Conservation (phyloP, 2,329 filamentous ascomycete genomes). For the Alternaria angustiovoidea region DNA sequence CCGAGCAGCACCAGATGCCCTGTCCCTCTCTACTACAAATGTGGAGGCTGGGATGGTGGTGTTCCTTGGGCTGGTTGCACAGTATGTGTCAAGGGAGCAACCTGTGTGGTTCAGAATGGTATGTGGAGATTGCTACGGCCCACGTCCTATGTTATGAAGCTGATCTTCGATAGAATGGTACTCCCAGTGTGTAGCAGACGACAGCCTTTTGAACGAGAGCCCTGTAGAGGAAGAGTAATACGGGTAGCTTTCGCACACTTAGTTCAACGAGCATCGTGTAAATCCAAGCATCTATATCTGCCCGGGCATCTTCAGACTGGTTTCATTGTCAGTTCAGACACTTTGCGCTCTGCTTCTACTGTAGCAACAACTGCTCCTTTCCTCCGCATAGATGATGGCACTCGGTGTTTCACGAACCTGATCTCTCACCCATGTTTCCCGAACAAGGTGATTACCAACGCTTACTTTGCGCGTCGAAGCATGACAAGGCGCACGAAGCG, state of each 20-base stretch:
- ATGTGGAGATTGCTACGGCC: constrained; percentile 10
- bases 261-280: accelerated
- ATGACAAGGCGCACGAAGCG: constrained; percentile 10
- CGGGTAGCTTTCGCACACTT: background rate
- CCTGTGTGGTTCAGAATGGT: constrained; percentile 42
- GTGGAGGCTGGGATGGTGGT: constrained; percentile 37
- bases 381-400: too few relatives aligned
- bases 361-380: too few relatives aligned
- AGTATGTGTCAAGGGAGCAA: constrained; percentile 35
- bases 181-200: constrained; percentile 38
- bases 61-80: constrained; percentile 40
- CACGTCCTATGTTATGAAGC: background rate
- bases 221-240: background rate
- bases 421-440: background rate
- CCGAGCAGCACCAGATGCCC: constrained; percentile 43
- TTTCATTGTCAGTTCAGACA: background rate
- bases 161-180: constrained; percentile 34
- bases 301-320: background rate
- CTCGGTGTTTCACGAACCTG: background rate
- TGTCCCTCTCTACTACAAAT: constrained; percentile 43
- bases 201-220: constrained; percentile 11
- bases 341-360: background rate
- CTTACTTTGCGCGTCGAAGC: constrained; percentile 14
- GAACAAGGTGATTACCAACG: constrained; percentile 28
- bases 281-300: background rate